Evolutionary conservation across 148 eudicot species (phyloP), one percentile per base, ranked within the genome.

Genomic region (Diospyros lotus): DNA sequence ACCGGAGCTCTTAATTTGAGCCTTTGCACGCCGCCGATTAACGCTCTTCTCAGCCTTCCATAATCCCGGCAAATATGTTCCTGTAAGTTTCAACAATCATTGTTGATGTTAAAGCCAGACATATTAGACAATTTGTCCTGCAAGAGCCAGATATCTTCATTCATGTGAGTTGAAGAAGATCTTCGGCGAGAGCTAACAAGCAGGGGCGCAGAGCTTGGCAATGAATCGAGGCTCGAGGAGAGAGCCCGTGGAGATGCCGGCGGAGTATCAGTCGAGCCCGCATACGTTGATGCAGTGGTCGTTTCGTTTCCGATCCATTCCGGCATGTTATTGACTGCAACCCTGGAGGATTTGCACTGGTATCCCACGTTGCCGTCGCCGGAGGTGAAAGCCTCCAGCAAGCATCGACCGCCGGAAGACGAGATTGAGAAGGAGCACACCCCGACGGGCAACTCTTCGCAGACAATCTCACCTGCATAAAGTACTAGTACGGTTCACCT

Each of bases 171-270:
- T 8, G 8, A 48, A 48, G 52, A 48, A 48, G 53, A 82, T 85
- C 88, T 85, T 85, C 88, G 17, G 28, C 88, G 7, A 75, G 39
- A 58, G 88, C 88, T 43, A 80, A n/a, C 88, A 85, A 8, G 72
- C 66, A 0, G 79, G 71, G 10, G 84, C 75, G 68, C 87, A 82
- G 13, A 82, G 80, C 42, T 71, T 85, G 43, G 67, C 73, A 0
- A 76, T 71, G 75, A 79, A 75, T 0, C 6, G 70, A 1, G 88
- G 43, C 43, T 85, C 85, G 3, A 80, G 56, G 9, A 85, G 85
- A 11, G 83, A 6, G 58, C 80, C 88, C 3, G 85, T 79, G 2
- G 87, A 82, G 71, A 85, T 85, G 5, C 87, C 87, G 45, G 79
- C 50, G 0, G 83, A 46, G 66, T 72, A 56, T 62, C 88, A 77